Conservation (phyloP, 1,284 basidiomycete genomes). For the Trametes versicolor region DNA sequence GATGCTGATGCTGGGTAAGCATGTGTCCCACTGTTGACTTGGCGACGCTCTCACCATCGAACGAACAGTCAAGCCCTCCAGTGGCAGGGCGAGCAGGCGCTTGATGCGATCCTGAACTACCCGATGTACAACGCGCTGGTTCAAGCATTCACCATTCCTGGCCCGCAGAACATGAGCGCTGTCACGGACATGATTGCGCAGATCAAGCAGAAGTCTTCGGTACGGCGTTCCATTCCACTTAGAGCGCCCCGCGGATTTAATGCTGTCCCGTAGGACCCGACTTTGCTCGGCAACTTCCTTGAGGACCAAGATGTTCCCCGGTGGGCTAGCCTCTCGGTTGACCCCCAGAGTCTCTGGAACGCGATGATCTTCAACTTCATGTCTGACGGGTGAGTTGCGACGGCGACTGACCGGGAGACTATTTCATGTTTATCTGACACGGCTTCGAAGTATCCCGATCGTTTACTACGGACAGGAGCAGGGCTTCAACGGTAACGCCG, state of each 20-base stretch:
- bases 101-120: constrained; percentile 64
- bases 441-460: constrained; percentile 58
- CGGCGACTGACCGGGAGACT: neutral
- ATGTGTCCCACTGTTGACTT: neutral
- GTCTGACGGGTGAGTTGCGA: constrained; percentile 42
- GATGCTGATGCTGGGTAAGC: constrained; percentile 64
- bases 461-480: constrained; percentile 67
- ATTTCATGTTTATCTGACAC: neutral
- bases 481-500: constrained; percentile 53
- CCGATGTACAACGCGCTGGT: constrained; percentile 59
- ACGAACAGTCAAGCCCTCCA: constrained; percentile 36
- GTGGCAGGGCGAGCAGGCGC: constrained; percentile 48
- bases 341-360: constrained; percentile 49
- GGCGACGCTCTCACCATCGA: neutral
- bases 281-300: constrained; percentile 62
- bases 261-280: constrained; percentile 37
- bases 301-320: constrained; percentile 69
- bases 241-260: neutral
- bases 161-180: constrained; percentile 47
- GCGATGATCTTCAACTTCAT: constrained; percentile 49
- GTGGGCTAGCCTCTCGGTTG: constrained; percentile 54
- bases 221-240: constrained; percentile 17
- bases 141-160: constrained; percentile 47
- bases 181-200: constrained; percentile 43
- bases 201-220: constrained; percentile 48